Evolutionary conservation across 352 stramenopile species (phyloP), one percentile per base, ranked within the genome.

Genomic region (Aphanomyces astaci): DNA sequence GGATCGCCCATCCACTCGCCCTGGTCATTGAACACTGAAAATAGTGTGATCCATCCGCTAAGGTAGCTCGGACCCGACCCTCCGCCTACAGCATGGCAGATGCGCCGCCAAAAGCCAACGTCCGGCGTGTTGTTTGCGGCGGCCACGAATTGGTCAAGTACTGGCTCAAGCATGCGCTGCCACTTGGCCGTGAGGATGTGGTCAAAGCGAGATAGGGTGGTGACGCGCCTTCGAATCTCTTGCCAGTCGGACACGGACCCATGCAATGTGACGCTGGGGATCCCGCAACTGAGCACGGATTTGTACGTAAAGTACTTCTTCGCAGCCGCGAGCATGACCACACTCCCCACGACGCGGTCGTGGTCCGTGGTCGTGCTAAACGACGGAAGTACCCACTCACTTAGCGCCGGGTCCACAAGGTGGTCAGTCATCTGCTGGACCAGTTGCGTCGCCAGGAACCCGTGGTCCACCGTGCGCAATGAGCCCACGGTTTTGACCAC

Each of bases 281-380:
- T n/a, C n/a, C n/a, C n/a, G n/a, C n/a, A n/a, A n/a, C n/a, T n/a
- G n/a, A n/a, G n/a, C n/a, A n/a, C n/a, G n/a, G n/a, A 2, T 22
- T 36, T 43, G 48, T 57, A 66, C 43, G 31, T 13, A 33, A 66
- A 66, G 36, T 66, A 57, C 3, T 63, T 60, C 1, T 60, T 66
- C 24, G 59, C 28, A 10, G 33, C 0, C 19, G 60, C n/a, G 33
- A 66, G 59, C 3, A 66, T 66, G 28, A 66, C 60, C 11, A 66
- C 60, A 4, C 32, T 60, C 10, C 60, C 60, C 27, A 66, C 60
- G 54, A 66, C 59, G 15, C n/a, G 15, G 39, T 66, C 60, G 48
- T 66, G 25, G 24, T 54, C 27, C 24, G 60, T 66, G 1, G 60
- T 66, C 13, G 60, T 66, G 10, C 28, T 33, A 59, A 66, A 66